Evolutionary conservation across 371 early-diverging fungal species (phyloP).

Genomic region (Funneliformis caledonium): DNA sequence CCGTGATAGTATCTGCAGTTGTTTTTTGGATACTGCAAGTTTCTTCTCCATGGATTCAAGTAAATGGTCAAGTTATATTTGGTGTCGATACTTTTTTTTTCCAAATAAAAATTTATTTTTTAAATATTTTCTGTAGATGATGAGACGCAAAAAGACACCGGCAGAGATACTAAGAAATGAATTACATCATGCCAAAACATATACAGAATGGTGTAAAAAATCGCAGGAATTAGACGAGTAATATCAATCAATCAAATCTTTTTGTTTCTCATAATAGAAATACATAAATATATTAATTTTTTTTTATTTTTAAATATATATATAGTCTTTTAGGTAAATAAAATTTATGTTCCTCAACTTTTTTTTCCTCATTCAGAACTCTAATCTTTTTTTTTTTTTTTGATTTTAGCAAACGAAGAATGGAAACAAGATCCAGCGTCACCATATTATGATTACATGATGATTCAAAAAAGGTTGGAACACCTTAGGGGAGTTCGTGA

Average conservation of each 20-base stretch:
- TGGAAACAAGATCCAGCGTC: slow-evolving; percentile 62
- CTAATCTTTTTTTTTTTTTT: neutral
- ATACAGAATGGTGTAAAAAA: slow-evolving; percentile 62
- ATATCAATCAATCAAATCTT: neutral
- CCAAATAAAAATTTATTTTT: neutral
- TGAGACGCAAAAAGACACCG: slow-evolving; percentile 43
- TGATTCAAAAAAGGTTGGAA: slow-evolving; percentile 61
- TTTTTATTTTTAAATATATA: neutral
- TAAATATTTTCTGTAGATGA: neutral
- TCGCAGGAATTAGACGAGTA: slow-evolving; percentile 65
- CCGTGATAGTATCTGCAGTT: neutral
- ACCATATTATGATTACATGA: slow-evolving; percentile 68
- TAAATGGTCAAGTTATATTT: neutral
- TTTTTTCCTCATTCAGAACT: neutral
- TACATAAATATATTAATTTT: neutral
- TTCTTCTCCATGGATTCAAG: neutral
- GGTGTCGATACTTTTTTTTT: too few species aligned
- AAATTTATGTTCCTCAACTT: neutral
- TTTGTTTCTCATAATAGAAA: neutral
- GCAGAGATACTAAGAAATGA: slow-evolving; percentile 51
- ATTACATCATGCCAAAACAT: slow-evolving; percentile 55
- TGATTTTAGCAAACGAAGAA: slow-evolving; percentile 54
- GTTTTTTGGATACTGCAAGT: neutral
- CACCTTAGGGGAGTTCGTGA: slow-evolving; percentile 58
- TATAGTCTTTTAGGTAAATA: slow-evolving; percentile 35